Percentiles rank a stretch among this genome's conserved stretches.
These are phyloP conservation scores for Psilocybe tampanensis DNA, from an alignment of 768 basidiomycete genomes.

Conservation along the genomic window DNA sequence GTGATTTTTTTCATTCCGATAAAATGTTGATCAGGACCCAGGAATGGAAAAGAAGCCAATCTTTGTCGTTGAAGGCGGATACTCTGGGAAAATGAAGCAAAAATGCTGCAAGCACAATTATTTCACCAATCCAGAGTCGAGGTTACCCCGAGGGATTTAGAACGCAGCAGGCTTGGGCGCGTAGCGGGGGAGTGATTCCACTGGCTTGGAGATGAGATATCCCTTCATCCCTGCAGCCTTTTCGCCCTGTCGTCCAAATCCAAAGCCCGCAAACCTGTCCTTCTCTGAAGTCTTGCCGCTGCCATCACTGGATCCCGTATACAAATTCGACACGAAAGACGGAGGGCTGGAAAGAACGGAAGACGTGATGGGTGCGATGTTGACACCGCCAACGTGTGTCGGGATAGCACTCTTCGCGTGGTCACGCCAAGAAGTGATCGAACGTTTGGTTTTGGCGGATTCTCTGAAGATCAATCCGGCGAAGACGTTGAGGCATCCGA, in stretches of 20 bases:
- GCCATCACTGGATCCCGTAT: conserved; percentile 22
- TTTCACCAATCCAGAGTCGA: no score
- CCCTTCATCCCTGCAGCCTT: conserved; percentile 69
- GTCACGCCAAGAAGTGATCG: conserved; percentile 65
- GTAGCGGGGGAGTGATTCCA: conserved; percentile 65
- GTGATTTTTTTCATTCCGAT: no score
- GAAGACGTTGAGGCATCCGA: conserved; percentile 89
- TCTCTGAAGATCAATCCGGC: conserved; percentile 74
- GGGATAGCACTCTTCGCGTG: conserved; percentile 56
- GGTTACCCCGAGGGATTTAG: background rate
- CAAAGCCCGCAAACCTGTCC: conserved; percentile 53
- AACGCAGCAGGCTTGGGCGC: conserved; percentile 18
- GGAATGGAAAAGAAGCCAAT: no score
- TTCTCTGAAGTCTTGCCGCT: conserved; percentile 8
- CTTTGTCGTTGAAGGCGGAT: background rate
- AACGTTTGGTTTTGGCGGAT: conserved; percentile 61
- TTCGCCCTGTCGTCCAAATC: conserved; percentile 83
- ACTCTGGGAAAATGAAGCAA: background rate
- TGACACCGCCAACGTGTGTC: conserved; percentile 41
- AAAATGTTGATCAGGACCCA: no score
- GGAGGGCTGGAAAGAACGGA: conserved; percentile 28
- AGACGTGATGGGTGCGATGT: conserved; percentile 35
- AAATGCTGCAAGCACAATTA: background rate
- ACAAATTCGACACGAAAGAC: conserved; percentile 39
- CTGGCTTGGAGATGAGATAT: conserved; percentile 61